Conservation (phyloP, 768 basidiomycete species). For the Leccinum variicolor region DNA sequence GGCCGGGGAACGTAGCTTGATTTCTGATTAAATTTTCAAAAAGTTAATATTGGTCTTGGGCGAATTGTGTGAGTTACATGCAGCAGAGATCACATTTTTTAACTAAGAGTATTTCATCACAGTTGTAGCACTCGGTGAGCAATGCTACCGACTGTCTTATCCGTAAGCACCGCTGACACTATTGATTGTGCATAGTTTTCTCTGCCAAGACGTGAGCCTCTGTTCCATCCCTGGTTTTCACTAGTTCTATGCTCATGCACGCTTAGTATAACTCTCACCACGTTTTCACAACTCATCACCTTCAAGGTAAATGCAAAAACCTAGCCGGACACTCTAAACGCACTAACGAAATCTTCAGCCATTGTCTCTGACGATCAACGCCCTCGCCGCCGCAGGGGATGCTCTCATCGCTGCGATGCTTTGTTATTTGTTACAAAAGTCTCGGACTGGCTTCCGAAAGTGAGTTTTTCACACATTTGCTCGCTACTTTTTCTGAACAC, state of each 20-base stretch:
- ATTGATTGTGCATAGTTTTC: constrained; percentile 29
- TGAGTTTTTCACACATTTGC: neutral
- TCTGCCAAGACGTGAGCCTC: constrained; percentile 33
- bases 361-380: constrained; percentile 52
- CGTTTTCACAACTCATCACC: constrained; percentile 40
- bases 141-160: neutral
- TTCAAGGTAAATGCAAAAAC: constrained; percentile 37
- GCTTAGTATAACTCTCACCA: constrained; percentile 36
- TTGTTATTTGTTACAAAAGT: constrained; percentile 42
- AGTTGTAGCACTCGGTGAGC: constrained; percentile 35
- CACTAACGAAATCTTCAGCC: constrained; percentile 11
- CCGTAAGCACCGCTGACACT: constrained; percentile 1
- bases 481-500: neutral
- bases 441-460: constrained; percentile 53
- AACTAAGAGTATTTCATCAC: constrained; percentile 7
- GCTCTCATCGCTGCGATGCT: constrained; percentile 48
- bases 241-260: constrained; percentile 10
- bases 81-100: neutral
- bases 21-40: neutral
- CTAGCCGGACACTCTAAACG: neutral
- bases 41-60: constrained; percentile 33
- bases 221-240: neutral
- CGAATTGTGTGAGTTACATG: constrained; percentile 34
- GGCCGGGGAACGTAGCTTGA: neutral
- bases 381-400: constrained; percentile 45